Base-by-base conservation (phyloP, 345 rosid genomes). In the Eucalyptus caleyi region DNA sequence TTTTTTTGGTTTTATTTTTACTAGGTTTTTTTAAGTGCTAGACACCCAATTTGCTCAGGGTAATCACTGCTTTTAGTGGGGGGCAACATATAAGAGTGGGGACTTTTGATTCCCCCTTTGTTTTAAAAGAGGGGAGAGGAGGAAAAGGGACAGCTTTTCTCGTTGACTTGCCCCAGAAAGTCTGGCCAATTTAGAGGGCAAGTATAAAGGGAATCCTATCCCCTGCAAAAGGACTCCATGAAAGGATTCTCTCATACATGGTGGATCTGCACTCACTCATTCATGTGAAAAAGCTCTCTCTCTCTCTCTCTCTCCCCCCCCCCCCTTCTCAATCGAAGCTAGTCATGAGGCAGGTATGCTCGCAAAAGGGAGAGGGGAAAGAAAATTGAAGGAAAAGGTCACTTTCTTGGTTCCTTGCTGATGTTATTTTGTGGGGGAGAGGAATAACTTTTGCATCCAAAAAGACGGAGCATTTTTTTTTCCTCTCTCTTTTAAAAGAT, bases 91-190 rank as follows among this genome's bases (percentile, higher is more conserved):
- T 87, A 53, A 86, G 50, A 23, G 77, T 47, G 67, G 89, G 65
- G 83, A 60, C 80, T 90, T 85, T 90, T 77, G 47, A 77, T 77
- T 77, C 77, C 56, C 87, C 89, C 54, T 56, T 67, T 85, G 44
- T 49, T 67, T 6, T 56, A 56, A 90, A 56, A 50, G 24, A 26
- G 26, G 59, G 86, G 44, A 47, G 47, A 42, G 87, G 60, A 59
- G 27, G 18, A 86, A 69, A 90, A 89, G 91, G 23, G 59, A 30
- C 91, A 93, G 92, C 96, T 95, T 95, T 94, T 77, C 82, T 94
- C 45, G 96, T 95, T 95, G 96, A 94, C 96, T 94, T 94, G 91
- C 93, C 92, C 94, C 88, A 93, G 90, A 94, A 95, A 94, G 97
- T 93, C 90, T 93, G 93, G 90, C 93, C 91, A 93, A 91, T 92